Base-by-base conservation (phyloP, 202 grass and related monocot genomes). In the Miscanthus sacchariflorus region DNA sequence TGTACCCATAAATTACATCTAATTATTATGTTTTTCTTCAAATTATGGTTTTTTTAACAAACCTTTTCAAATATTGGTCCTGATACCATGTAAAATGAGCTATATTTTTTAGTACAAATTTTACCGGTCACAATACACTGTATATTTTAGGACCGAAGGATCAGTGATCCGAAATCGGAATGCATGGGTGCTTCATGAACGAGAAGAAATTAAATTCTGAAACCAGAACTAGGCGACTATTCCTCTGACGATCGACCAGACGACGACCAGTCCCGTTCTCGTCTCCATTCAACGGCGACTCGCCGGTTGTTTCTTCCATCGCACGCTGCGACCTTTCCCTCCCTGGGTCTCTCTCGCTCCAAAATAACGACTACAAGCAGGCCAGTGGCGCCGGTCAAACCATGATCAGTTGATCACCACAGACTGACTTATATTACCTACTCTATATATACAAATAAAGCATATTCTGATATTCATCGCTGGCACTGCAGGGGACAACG, bases 291-390 rank as follows among this genome's bases (percentile, higher is more conserved):
- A 81, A 81, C 77, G 77, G 19, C 77, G 40, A 48, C 64, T 19
- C 25, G 48, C 50, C 27, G 1, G 72, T 6, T 79, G 9, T 33
- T 38, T 27, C 6, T 25, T 27, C 5, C 8, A 49, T 14, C 67
- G 85, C 77, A 87, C 69, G 77, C 77, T 4, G 77, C 77, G 78
- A 81, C 78, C 85, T 67, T 87, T 87, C 85, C 40, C 0, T 40
- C n/a, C 52, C 52, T 12, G 23, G 12, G 14, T 79, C 84, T 5
- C 35, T 49, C 12, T 79, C 74, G 7, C 58, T 61, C 58, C 25
- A 5, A 12, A 6, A 75, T 61, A 42, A 66, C 15, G 66, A 48
- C 58, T 48, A 12, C 12, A 52, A 30, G 70, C 23, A 27, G 6
- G 9, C 44, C 6, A 24, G 2, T 56, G 21, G 54, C 13, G 35